Percentiles rank a stretch among this genome's conserved stretches.
Evolutionary conservation across 208 protist genomes (phyloP).

Genomic region (Leishmania major): DNA sequence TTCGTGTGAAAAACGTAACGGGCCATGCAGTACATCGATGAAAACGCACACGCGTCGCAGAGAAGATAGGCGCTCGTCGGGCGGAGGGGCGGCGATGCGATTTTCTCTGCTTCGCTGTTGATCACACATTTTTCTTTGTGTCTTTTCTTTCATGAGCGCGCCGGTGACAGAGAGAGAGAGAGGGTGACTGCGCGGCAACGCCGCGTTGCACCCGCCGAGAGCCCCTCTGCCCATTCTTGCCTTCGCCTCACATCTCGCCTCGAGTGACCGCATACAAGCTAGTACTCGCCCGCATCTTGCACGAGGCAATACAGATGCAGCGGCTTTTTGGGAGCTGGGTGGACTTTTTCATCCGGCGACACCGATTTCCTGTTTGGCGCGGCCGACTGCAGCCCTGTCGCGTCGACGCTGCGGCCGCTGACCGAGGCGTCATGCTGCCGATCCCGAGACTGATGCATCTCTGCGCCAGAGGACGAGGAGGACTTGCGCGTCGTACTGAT

Average conservation of each 20-base stretch:
- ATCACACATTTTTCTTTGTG: not conserved
- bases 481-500: constrained; percentile 37
- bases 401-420: constrained; percentile 17
- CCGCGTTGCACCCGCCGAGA: not conserved
- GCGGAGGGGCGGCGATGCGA: not conserved
- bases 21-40: not conserved
- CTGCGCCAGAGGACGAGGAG: not conserved
- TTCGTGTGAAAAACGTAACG: not conserved
- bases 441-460: not conserved
- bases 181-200: no score
- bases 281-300: constrained; percentile 69
- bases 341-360: not conserved
- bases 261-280: not conserved
- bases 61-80: not conserved
- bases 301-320: constrained; percentile 76
- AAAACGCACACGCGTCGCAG: not conserved
- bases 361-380: not conserved
- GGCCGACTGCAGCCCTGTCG: not conserved
- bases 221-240: not conserved
- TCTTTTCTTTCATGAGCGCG: not conserved
- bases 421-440: constrained; percentile 16
- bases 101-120: not conserved
- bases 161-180: not conserved
- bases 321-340: constrained; percentile 5
- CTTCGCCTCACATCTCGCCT: not conserved